Conservation (phyloP, 2,329 filamentous ascomycete genomes). For the Clonostachys solani region DNA sequence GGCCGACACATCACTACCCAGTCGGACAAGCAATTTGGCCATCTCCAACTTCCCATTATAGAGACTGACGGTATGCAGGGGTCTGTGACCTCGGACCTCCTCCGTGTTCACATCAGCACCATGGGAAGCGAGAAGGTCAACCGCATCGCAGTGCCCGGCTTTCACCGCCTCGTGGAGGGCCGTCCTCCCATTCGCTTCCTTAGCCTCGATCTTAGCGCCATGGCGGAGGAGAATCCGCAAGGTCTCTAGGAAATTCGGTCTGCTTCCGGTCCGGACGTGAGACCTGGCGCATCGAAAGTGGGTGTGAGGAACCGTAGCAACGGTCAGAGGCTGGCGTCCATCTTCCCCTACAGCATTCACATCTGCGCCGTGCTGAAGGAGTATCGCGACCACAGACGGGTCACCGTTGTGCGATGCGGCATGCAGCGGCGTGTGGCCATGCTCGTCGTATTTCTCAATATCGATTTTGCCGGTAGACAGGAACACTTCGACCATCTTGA, state of each 20-base stretch:
- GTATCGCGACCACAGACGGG: neutral
- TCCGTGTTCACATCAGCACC: too few species aligned
- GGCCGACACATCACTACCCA: too few species aligned
- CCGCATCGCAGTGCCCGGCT: neutral
- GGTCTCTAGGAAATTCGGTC: neutral
- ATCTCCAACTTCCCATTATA: too few species aligned
- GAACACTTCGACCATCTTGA: too few species aligned
- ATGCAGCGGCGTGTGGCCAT: neutral
- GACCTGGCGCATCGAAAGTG: too few species aligned
- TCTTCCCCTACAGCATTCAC: neutral
- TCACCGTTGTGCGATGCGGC: neutral
- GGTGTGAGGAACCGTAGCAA: too few species aligned
- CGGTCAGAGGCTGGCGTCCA: neutral
- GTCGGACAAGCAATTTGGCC: too few species aligned
- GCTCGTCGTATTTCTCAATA: too few species aligned
- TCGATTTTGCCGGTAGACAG: too few species aligned
- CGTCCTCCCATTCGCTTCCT: neutral
- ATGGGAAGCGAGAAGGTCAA: too few species aligned
- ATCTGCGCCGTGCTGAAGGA: neutral
- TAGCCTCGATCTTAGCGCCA: neutral
- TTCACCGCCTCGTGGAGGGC: neutral
- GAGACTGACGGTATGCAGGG: too few species aligned
- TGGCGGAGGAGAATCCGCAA: neutral
- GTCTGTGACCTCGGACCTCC: too few species aligned
- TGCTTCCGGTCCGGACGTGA: neutral